Percentiles rank a stretch among this genome's conserved stretches.
These are phyloP conservation scores for Daucus carota DNA, from an alignment of 129 eudicot species.

Conservation along the genomic window DNA sequence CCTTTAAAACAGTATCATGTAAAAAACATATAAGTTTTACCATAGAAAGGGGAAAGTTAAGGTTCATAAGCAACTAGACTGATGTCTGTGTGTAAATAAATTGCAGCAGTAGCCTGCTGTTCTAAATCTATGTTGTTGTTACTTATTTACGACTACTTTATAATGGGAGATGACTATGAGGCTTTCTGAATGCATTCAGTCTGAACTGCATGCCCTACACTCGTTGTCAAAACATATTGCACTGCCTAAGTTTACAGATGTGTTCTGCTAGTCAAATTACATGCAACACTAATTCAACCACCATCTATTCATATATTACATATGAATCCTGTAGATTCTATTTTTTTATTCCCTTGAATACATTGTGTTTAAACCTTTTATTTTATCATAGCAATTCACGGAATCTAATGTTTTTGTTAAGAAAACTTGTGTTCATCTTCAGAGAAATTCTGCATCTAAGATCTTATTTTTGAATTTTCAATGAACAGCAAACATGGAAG, in stretches of 20 bases:
- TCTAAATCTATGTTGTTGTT: background rate
- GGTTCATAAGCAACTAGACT: background rate
- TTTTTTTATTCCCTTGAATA: too few relatives aligned
- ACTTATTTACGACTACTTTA: too few relatives aligned
- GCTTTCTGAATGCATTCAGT: too few relatives aligned
- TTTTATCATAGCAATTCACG: background rate
- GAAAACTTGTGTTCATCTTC: background rate
- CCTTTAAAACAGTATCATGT: background rate
- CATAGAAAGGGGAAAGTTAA: background rate
- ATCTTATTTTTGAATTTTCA: background rate
- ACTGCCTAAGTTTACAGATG: too few relatives aligned
- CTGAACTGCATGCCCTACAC: too few relatives aligned
- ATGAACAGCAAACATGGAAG: conserved; percentile 84
- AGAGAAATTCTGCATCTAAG: background rate
- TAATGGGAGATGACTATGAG: too few relatives aligned
- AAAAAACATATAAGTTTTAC: background rate
- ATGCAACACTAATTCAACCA: background rate
- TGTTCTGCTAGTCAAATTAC: background rate
- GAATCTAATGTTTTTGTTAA: background rate
- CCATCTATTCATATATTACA: background rate
- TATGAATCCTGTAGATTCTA: background rate
- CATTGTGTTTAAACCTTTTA: background rate
- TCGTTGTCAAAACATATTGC: too few relatives aligned
- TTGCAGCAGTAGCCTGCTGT: background rate
- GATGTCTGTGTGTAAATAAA: background rate